Base-by-base conservation (phyloP, 441 rosid genomes). In the Adansonia gregorii region DNA sequence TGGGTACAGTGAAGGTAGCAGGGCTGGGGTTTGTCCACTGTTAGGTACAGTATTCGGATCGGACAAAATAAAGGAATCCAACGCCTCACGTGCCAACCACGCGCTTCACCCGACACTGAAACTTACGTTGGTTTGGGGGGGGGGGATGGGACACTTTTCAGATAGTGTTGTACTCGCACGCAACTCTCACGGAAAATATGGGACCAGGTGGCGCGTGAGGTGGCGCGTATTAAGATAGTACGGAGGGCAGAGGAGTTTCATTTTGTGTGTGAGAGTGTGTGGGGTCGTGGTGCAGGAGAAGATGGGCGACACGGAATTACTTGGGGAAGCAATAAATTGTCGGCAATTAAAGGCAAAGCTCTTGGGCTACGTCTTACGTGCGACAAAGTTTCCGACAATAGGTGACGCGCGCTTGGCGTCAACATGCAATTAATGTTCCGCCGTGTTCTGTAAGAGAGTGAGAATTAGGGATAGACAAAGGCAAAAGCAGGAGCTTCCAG, bases 391-490 rank as follows among this genome's bases (percentile, higher is more conserved):
- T 78, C 86, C 81, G 83, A 83, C 84, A 80, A 0, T 27, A 20
- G 45, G 83, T 83, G 89, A 85, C 86, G 85, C 80, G 84, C 84
- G 58, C 12, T 72, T 61, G 56, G 78, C 86, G 86, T 83, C 86
- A 85, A 82, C 76, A n/a, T 56, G 85, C 81, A 79, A 55, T 83
- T 39, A 81, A 77, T 79, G 27, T 35, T 64, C 61, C 46, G 39
- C n/a, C 24, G 20, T 24, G 72, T 39, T 65, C 69, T 69, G 65
- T 9, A 43, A 17, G 55, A 59, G 70, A 6, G 61, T 73, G 61
- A 49, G 55, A 72, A 74, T 35, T 15, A 64, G 67, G 68, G 65
- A 70, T 17, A 12, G 22, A 54, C 2, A 27, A 8, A 10, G 64
- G 39, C 11, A 31, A 27, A 15, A 64, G 15, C 49, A 24, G 8